Conservation (phyloP, 2,329 filamentous ascomycete genomes). For the Botrytis deweyae region DNA sequence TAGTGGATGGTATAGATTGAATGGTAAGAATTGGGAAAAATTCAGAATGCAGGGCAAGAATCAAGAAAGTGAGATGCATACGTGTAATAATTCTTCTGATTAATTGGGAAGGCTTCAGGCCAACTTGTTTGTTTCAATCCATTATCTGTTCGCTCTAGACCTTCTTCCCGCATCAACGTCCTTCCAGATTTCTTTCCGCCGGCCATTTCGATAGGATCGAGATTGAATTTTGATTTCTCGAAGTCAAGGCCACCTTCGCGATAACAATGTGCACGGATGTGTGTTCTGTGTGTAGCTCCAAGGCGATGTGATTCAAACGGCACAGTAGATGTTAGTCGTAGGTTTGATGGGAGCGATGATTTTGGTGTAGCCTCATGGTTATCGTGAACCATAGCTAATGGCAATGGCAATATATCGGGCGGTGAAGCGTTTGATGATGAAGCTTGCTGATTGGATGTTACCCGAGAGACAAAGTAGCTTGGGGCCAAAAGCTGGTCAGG, state of each 20-base stretch:
- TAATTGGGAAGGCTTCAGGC: conserved; percentile 91
- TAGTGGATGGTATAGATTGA: neutral
- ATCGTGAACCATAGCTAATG: neutral
- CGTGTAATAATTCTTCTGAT: conserved; percentile 99
- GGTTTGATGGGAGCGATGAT: neutral
- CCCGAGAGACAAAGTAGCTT: neutral
- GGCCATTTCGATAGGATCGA: conserved; percentile 32
- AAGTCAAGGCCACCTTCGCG: neutral
- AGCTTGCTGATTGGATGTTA: conserved; percentile 6
- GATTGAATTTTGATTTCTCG: neutral
- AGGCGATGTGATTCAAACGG: neutral
- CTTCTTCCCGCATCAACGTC: conserved; percentile 46
- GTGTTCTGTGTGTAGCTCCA: neutral
- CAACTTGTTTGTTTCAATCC: conserved; percentile 94
- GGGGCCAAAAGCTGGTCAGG: neutral
- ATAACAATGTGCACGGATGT: neutral
- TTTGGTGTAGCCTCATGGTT: neutral
- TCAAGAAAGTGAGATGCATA: conserved; percentile 46
- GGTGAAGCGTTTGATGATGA: neutral
- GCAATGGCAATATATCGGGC: neutral
- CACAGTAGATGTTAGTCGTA: neutral
- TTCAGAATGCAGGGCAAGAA: neutral
- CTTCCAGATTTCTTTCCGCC: conserved; percentile 40
- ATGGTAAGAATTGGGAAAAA: neutral
- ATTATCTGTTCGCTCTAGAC: conserved; percentile 95